Evolutionary conservation across 371 early-diverging fungal genomes (phyloP), one percentile per base, ranked within the genome.

Genomic region (Apophysomyces variabilis): DNA sequence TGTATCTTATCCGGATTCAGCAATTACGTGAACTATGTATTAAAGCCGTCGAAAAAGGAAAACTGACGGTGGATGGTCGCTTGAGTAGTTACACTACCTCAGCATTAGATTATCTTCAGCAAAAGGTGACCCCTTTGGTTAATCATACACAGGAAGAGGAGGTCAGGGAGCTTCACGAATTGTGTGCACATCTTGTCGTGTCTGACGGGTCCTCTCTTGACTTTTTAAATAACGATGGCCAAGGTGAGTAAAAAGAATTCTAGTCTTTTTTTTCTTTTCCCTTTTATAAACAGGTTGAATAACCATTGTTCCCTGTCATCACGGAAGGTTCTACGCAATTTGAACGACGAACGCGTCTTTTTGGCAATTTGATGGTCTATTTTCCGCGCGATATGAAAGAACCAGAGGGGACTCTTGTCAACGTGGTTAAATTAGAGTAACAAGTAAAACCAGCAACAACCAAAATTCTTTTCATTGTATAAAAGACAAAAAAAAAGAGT

Each of bases 311-410:
- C 39, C 21, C 65, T 46, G 56, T 16, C 5, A 9, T 39, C 13
- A 36, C 54, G 41, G 54, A 50, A 0, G n/a, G 21, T 18, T 16
- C 39, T 35, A 59, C 39, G 3, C 9, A 57, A 16, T 84, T 77
- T 64, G 67, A 69, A 14, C 73, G 83, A 16, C 85, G 96, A 14
- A 89, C 83, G 0, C 77, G 83, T 57, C 64, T 95, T 43, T 94
- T 88, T 73, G 91, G 93, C 43, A 76, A 67, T 14, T 73, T 95
- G 38, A 75, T 93, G 36, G 83, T 79, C 21, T 94, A 82, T 71
- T 92, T 95, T 78, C 93, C 96, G 7, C 83, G 89, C 37, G 74
- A 80, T 38, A 91, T 93, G 92, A 87, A 91, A 67, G 92, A 94
- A 65, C 96, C 96, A 8, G 79, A 83, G 32, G 89, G 80, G 26